phyloP scores from a whole-genome alignment of 345 rosid genomes.

The Atalantia buxifolia region DNA sequence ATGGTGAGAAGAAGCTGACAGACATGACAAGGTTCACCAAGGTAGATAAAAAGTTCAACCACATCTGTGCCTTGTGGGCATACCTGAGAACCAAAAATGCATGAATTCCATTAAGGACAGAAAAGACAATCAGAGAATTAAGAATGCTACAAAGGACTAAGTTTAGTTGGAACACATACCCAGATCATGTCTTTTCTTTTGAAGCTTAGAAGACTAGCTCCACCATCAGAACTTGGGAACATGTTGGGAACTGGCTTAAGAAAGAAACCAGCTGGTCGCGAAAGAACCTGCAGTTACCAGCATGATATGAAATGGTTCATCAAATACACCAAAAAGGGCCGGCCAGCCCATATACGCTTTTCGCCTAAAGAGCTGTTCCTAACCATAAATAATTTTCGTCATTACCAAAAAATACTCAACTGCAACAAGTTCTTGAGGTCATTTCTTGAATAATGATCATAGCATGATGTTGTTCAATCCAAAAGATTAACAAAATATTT shows the following conservation, averaged over 20 bases:
- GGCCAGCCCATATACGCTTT: background rate
- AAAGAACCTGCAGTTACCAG: constrained; percentile 61
- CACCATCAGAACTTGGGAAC: constrained; percentile 51
- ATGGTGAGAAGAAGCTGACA: constrained; percentile 88
- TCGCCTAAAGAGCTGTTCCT: background rate
- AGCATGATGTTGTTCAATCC: background rate
- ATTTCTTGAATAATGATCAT: background rate
- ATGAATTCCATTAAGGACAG: background rate
- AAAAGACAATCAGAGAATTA: background rate
- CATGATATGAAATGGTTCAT: background rate
- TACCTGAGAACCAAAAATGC: constrained; percentile 47
- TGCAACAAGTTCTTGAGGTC: background rate
- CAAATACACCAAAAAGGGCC: background rate
- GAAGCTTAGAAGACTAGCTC: constrained; percentile 72
- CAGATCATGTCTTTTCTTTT: constrained; percentile 74
- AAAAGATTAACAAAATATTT: background rate
- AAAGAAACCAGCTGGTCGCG: constrained; percentile 78
- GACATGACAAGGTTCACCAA: constrained; percentile 94
- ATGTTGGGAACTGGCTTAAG: constrained; percentile 82
- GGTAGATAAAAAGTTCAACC: constrained; percentile 84
- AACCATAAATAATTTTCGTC: background rate
- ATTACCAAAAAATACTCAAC: background rate
- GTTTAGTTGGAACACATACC: constrained; percentile 42
- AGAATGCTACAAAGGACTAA: constrained; percentile 1
- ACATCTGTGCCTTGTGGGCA: constrained; percentile 82